Base-by-base conservation (phyloP, 805 yeast genomes). In the Saccharomycopsis sp. region DNA sequence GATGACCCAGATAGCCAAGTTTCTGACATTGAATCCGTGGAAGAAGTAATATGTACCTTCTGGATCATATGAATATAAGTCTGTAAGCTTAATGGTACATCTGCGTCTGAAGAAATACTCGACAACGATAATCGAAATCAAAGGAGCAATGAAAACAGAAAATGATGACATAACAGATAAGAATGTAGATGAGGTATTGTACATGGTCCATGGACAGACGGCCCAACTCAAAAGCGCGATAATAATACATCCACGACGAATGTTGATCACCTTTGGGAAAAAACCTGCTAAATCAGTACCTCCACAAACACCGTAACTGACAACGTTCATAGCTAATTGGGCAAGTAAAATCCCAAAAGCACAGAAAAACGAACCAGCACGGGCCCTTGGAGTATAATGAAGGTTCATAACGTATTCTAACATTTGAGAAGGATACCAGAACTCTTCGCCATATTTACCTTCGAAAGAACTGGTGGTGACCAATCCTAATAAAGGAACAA, bases 361-460 rank as follows among this genome's bases (percentile, higher is more conserved):
- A 17, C 70, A 65, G 62, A 75, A 75, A 67, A 75, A 75, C n/a
- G 73, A 68, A 8, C 75, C 78, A 20, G 76, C 76, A 58, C 79
- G 66, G 29, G 71, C 68, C 50, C 67, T 67, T 24, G 75, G 64
- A 5, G 70, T 59, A 56, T 74, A 75, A 56, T 68, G 64, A 52
- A 69, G 69, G 14, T 64, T 58, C 55, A 78, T 56, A 81, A 80
- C 77, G 64, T 69, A 68, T 38, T 66, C 61, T 55, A 72, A 68
- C 34, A 75, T 70, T 53, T 72, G 72, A 24, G 69, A 58, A 1
- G 79, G 79, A 12, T 68, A 59, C 77, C 78, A 75, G 58, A 68
- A 68, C 22, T 72, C 69, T 20, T 58, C 57, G 9, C 75, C 77
- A 58, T 75, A 75, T 47, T 69, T 56, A 42, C 68, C 69, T 44